A percentile compares a stretch with the other conserved stretches of the same genome.
phyloP scores from a whole-genome alignment of 148 eudicot genomes.

The Dysphania ambrosioides region DNA sequence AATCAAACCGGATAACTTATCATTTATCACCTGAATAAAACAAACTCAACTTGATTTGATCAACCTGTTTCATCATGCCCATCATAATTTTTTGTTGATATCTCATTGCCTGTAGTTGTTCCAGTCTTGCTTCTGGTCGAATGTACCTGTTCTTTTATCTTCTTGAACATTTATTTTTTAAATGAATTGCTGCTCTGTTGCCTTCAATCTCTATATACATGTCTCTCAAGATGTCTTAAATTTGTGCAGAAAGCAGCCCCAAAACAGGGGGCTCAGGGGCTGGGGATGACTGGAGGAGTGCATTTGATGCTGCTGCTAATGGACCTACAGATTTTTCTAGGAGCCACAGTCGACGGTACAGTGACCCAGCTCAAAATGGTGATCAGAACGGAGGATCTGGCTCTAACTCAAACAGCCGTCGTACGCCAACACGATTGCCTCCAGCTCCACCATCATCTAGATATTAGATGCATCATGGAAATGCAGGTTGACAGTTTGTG shows the following conservation, averaged over 20 bases:
- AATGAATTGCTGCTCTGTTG: background rate
- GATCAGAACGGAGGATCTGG: conserved; percentile 53
- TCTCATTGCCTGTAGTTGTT: background rate
- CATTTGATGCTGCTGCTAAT: conserved; percentile 93
- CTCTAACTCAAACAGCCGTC: conserved; percentile 72
- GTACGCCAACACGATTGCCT: conserved; percentile 86
- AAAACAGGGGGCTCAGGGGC: conserved; percentile 51
- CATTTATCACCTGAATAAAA: background rate
- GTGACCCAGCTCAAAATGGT: conserved; percentile 76
- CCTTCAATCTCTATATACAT: background rate
- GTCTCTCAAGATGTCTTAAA: background rate
- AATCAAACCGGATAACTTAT: too few relatives aligned
- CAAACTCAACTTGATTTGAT: background rate
- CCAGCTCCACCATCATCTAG: conserved; percentile 94
- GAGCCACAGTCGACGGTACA: conserved; percentile 69
- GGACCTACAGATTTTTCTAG: conserved; percentile 59
- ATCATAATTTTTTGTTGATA: background rate
- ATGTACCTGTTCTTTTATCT: background rate
- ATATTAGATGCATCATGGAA: conserved; percentile 46
- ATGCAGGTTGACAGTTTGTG: conserved; percentile 16
- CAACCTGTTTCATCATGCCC: background rate
- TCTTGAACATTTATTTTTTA: background rate
- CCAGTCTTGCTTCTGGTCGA: background rate
- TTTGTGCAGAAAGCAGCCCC: conserved; percentile 78
- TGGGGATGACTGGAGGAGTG: conserved; percentile 95